Evolutionary conservation across 2,329 filamentous ascomycete genomes (phyloP), one percentile per base, ranked within the genome.

Genomic region (Nemania abortiva): DNA sequence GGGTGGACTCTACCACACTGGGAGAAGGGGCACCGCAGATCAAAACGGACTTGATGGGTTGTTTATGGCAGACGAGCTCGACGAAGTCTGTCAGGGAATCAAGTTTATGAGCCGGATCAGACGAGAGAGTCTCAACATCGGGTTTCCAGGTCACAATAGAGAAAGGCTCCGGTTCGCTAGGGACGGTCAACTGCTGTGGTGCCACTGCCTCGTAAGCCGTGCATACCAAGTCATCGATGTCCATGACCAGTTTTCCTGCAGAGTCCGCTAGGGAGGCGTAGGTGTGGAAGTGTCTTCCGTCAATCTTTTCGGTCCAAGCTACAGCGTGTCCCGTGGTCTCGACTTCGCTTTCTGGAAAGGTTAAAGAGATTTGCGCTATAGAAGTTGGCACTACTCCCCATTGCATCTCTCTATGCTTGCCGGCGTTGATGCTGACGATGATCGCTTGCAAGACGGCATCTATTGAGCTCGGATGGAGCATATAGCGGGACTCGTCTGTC

Each of bases 391-490:
- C 69, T 3, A 73, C 67, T 27, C 71, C 71, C 63, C 68, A 73
- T 9, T 60, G 60, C 71, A 74, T 71, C 39, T 66, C 68, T 53
- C 65, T 74, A 47, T 70, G 65, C 37, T 63, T 64, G 9, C 73
- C 71, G 4, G 62, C 37, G 22, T 74, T 69, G 37, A 72, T 42
- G 47, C 70, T 62, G 27, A 66, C 55, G 50, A 76, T 72, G n/a
- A 72, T 61, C 10, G 73, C 42, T 31, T 77, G 76, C 2, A 77
- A 59, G 45, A 69, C 70, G 29, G 69, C 69, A 56, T 82, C 79
- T 31, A 81, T 71, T 54, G 77, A 77, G 3, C 74, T 72, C 0
- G 80, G 80, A 53, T 82, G 80, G 34, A 81, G 68, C 24, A 76
- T 70, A 29, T 80, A 73, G 0, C 75, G 72, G 9, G 74, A 76